These are phyloP conservation scores for Fusarium citri DNA, from an alignment of 2,329 filamentous ascomycete genomes.

Conservation along the genomic window DNA sequence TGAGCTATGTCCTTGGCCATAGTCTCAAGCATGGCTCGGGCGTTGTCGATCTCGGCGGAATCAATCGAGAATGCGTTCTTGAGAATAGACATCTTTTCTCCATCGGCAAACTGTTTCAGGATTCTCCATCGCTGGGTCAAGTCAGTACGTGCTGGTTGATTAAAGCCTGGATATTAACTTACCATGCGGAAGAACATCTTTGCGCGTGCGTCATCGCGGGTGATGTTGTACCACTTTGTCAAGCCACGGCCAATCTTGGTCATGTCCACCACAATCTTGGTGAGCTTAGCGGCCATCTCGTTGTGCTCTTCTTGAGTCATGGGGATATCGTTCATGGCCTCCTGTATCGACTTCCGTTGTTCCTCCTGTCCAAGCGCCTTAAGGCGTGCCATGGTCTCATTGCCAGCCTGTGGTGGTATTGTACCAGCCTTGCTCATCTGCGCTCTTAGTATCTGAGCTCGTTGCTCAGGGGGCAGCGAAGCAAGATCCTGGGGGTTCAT, in stretches of 20 bases:
- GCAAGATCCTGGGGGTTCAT: constrained; percentile 53
- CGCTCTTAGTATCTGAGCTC: constrained; percentile 50
- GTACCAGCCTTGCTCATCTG: constrained; percentile 44
- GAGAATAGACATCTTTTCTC: constrained; percentile 57
- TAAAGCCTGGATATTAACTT: constrained; percentile 46
- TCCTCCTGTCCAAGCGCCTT: constrained; percentile 56
- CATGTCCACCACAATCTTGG: constrained; percentile 56
- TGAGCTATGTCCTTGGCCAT: constrained; percentile 63
- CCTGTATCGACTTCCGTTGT: constrained; percentile 52
- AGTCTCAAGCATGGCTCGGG: constrained; percentile 60
- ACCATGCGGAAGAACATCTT: constrained; percentile 66
- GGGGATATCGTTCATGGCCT: constrained; percentile 58
- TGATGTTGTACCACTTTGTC: constrained; percentile 61
- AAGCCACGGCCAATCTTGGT: constrained; percentile 58
- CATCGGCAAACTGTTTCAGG: constrained; percentile 64
- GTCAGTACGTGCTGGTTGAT: constrained; percentile 48
- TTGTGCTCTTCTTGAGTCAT: constrained; percentile 60
- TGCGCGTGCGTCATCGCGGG: constrained; percentile 62
- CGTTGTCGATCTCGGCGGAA: constrained; percentile 63
- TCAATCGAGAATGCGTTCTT: constrained; percentile 65
- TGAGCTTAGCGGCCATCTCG: constrained; percentile 59
- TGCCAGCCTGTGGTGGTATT: constrained; percentile 28
- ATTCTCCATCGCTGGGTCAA: constrained; percentile 62
- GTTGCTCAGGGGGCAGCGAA: constrained; percentile 58
- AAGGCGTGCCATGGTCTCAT: constrained; percentile 49